A percentile compares a stretch with the other conserved stretches of the same genome.
Conservation (phyloP, 2,329 filamentous ascomycete species). For the Cytospora piceae region DNA sequence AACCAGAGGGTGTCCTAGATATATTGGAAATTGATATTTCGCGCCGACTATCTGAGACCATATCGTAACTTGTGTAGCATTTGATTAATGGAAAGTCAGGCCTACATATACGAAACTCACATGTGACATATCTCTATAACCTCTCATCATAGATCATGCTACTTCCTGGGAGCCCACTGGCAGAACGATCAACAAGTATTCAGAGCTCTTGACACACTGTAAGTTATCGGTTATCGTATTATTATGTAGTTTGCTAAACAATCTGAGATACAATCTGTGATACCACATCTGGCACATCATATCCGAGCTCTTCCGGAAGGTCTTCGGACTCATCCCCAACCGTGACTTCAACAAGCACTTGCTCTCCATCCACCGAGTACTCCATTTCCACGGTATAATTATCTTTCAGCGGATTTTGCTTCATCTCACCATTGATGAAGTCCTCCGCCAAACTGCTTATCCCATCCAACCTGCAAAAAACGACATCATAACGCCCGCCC, state of each 20-base stretch:
- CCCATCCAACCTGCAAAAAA: conserved; percentile 9
- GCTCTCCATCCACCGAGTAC: conserved; percentile 7
- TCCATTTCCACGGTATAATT: background rate
- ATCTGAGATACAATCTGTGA: conserved; percentile 2
- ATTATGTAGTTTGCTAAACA: background rate
- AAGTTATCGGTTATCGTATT: background rate
- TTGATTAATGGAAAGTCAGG: too few relatives aligned
- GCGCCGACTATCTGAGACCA: too few relatives aligned
- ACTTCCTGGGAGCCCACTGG: too few relatives aligned
- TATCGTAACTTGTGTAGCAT: too few relatives aligned
- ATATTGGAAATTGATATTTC: background rate
- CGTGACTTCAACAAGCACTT: conserved; percentile 9
- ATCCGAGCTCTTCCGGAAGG: background rate
- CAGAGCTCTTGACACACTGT: too few relatives aligned
- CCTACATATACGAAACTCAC: too few relatives aligned
- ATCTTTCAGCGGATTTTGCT: conserved; percentile 16
- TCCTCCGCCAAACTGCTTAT: conserved; percentile 7
- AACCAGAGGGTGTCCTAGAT: conserved; percentile 27
- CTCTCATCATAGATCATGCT: too few relatives aligned
- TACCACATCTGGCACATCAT: background rate
- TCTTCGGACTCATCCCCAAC: conserved; percentile 5
- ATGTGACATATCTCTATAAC: too few relatives aligned
- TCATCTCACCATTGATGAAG: conserved; percentile 17
- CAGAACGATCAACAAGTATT: too few relatives aligned
- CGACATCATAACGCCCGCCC: background rate